These are phyloP conservation scores for Penicillium janthinellum DNA, from an alignment of 2,329 filamentous ascomycete genomes.

Conservation along the genomic window DNA sequence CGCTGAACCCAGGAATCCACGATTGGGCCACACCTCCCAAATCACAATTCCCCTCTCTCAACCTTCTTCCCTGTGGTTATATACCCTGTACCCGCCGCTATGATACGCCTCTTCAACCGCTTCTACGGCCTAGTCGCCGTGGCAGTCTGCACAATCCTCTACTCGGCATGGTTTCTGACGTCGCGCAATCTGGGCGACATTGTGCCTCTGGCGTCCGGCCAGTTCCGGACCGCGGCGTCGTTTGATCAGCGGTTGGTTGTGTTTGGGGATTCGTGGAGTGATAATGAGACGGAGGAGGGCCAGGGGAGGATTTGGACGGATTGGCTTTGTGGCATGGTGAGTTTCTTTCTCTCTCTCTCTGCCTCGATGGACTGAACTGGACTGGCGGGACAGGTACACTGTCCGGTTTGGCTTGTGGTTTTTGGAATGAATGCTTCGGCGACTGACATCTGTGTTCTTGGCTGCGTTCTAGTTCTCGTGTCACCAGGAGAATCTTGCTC, in stretches of 20 bases:
- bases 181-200: constrained; percentile 26
- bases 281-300: constrained; percentile 32
- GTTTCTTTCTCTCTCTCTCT: not conserved
- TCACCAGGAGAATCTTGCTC: constrained; percentile 37
- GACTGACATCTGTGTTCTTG: not conserved
- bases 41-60: not conserved
- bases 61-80: not conserved
- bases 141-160: constrained; percentile 33
- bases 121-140: constrained; percentile 37
- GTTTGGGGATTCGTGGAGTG: constrained; percentile 46
- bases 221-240: constrained; percentile 23
- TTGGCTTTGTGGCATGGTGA: constrained; percentile 41
- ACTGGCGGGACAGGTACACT: too few species aligned
- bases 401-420: not conserved
- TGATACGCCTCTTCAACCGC: constrained; percentile 33
- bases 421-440: not conserved
- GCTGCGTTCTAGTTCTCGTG: constrained; percentile 32
- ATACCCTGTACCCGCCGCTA: constrained; percentile 1
- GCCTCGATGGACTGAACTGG: not conserved
- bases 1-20: not conserved
- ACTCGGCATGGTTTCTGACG: constrained; percentile 32
- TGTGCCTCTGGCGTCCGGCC: constrained; percentile 15
- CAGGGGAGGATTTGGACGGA: constrained; percentile 39
- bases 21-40: not conserved
- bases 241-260: constrained; percentile 38